Conservation (phyloP, 345 rosid species). For the Lepidium aucheri region DNA sequence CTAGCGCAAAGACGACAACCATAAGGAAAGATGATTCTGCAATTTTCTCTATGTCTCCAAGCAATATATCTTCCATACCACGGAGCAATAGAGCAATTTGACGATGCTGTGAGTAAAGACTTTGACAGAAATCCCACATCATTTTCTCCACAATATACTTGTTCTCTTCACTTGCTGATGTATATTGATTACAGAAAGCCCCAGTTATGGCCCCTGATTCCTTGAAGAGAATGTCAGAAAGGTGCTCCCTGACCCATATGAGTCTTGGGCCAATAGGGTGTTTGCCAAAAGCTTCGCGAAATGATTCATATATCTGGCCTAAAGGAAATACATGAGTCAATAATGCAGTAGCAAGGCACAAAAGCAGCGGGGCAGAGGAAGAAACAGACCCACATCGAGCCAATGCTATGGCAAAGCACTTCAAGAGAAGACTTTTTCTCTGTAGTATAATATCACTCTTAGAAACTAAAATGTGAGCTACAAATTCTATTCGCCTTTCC, state of each 20-base stretch:
- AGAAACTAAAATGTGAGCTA: conserved; percentile 41
- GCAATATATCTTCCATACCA: conserved; percentile 46
- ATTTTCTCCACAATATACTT: conserved; percentile 50
- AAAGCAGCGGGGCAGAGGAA: conserved; percentile 39
- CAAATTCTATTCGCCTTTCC: conserved; percentile 41
- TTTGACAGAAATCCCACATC: conserved; percentile 74
- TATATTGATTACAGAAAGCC: conserved; percentile 75
- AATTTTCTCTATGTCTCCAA: conserved; percentile 63
- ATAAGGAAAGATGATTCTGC: conserved; percentile 89
- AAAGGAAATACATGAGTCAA: conserved; percentile 66
- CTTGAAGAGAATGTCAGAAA: conserved; percentile 48
- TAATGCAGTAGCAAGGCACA: conserved; percentile 64
- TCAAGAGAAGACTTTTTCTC: conserved; percentile 40
- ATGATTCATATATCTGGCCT: conserved; percentile 34
- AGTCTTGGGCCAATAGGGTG: conserved; percentile 23
- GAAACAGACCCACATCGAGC: conserved; percentile 71
- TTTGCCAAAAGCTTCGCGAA: conserved; percentile 28
- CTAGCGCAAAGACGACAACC: conserved; percentile 71
- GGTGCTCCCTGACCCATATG: conserved; percentile 44
- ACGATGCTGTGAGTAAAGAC: conserved; percentile 64
- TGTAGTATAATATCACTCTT: conserved; percentile 24
- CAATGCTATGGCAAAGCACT: conserved; percentile 59
- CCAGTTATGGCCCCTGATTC: conserved; percentile 77
- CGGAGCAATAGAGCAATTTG: conserved; percentile 53
- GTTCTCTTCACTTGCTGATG: conserved; percentile 51